Evolutionary conservation across 2,329 filamentous ascomycete species (phyloP).

Genomic region (Colletotrichum abscissum): DNA sequence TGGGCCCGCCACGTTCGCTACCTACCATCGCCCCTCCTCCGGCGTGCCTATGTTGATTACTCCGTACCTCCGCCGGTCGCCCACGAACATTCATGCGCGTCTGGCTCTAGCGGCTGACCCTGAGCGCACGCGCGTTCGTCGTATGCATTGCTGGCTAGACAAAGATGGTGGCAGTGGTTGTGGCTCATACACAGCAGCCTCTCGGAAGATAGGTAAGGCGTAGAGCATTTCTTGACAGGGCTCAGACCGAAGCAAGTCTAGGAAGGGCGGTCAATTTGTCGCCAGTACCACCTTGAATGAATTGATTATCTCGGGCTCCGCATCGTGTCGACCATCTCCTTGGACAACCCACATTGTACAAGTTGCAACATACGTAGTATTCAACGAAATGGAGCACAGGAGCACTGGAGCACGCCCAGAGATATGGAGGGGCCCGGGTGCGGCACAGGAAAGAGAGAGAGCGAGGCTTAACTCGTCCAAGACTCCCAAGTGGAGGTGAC

Average conservation of each 20-base stretch:
- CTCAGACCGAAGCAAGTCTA: constrained; percentile 4
- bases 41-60: background rate
- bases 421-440: constrained; percentile 12
- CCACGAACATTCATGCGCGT: background rate
- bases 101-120: background rate
- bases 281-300: constrained; percentile 15
- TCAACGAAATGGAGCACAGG: constrained; percentile 5
- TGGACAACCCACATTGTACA: constrained; percentile 14
- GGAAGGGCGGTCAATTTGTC: constrained; percentile 23
- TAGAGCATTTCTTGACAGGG: constrained; percentile 1
- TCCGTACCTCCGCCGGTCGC: background rate
- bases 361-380: constrained; percentile 6
- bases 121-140: background rate
- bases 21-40: background rate
- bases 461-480: constrained; percentile 26
- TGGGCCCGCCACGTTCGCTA: background rate
- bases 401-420: constrained; percentile 20
- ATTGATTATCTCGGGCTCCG: constrained; percentile 13
- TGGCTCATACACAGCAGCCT: background rate
- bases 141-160: constrained; percentile 3
- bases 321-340: constrained; percentile 3
- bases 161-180: background rate
- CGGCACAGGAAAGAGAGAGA: background rate
- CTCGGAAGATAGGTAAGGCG: background rate
- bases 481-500: constrained; percentile 11